These are phyloP conservation scores for Cicer chorassanicum DNA, from an alignment of 306 rosid genomes.

Conservation along the genomic window DNA sequence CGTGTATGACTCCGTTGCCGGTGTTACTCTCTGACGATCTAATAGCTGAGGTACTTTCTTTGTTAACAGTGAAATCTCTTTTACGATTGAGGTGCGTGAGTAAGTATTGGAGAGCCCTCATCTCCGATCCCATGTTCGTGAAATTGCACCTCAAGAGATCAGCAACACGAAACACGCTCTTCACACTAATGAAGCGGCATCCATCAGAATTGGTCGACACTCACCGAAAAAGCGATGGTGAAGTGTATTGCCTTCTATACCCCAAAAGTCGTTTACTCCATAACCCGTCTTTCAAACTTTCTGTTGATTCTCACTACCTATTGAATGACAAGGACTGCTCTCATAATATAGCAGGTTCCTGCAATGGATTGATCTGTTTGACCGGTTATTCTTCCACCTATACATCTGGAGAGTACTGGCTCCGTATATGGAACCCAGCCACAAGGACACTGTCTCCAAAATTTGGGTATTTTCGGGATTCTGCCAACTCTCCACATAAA, in stretches of 20 bases:
- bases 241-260: neutral
- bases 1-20: neutral
- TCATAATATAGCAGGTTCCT: neutral
- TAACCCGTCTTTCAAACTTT: neutral
- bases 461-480: neutral
- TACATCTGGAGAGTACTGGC: no score
- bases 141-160: neutral
- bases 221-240: neutral
- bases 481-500: no score
- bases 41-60: neutral
- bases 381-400: neutral
- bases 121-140: neutral
- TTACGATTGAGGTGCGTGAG: neutral
- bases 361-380: constrained; percentile 7
- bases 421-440: neutral
- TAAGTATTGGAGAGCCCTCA: neutral
- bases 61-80: neutral
- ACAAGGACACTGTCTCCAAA: neutral
- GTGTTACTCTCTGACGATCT: neutral
- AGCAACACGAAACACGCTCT: neutral
- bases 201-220: neutral
- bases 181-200: neutral
- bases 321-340: neutral
- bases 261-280: neutral
- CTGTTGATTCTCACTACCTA: neutral